These are phyloP conservation scores for Spathaspora girioi DNA, from an alignment of 805 yeast species.

Conservation along the genomic window DNA sequence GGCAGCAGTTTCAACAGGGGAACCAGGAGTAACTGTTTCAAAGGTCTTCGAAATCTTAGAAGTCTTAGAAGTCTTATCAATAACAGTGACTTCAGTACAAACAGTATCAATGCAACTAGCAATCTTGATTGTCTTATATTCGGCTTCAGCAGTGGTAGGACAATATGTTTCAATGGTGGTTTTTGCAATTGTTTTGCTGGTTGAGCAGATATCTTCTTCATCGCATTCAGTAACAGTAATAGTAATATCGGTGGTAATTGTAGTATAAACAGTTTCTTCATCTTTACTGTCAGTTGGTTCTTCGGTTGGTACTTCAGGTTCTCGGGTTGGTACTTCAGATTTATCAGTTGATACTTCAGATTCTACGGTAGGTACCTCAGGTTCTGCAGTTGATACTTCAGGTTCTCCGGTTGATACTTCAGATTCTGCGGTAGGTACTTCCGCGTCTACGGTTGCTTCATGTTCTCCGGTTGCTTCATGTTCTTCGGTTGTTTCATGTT, in stretches of 20 bases:
- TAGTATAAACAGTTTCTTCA: not conserved
- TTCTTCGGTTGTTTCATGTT: too few species aligned
- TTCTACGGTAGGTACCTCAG: not conserved
- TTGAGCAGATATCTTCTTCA: not conserved
- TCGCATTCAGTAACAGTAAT: constrained; percentile 4
- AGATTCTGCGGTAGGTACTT: too few species aligned
- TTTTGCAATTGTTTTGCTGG: not conserved
- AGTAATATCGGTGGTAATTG: constrained; percentile 1
- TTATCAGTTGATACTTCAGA: not conserved
- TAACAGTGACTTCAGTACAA: not conserved
- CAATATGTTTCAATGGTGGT: constrained; percentile 11
- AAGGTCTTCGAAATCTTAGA: too few species aligned
- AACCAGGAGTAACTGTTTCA: constrained; percentile 16
- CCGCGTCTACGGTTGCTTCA: too few species aligned
- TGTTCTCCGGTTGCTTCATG: too few species aligned
- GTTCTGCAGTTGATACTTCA: too few species aligned
- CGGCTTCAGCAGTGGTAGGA: constrained; percentile 3
- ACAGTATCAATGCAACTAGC: not conserved
- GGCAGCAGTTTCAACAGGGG: constrained; percentile 15
- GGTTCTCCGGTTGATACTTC: too few species aligned
- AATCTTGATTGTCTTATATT: not conserved
- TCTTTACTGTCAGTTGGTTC: not conserved
- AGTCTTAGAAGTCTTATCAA: constrained; percentile 10
- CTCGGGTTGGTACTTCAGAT: not conserved
- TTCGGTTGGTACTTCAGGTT: not conserved